Evolutionary conservation across 257 asterid species (phyloP).

Genomic region (Petrea volubilis): DNA sequence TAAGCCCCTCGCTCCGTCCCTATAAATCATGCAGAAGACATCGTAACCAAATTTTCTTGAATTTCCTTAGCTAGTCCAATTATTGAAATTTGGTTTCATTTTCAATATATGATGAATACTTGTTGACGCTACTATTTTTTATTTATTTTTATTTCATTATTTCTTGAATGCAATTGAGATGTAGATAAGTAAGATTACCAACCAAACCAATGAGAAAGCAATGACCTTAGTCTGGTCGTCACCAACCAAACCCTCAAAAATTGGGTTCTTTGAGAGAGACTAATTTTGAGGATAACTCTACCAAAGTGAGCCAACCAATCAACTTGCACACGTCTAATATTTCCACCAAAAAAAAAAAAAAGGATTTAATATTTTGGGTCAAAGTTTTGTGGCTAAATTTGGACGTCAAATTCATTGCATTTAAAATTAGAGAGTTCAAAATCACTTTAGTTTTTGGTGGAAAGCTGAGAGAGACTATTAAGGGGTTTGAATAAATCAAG

Average conservation of each 20-base stretch:
- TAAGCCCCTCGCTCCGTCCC: too few species aligned
- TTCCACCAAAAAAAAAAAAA: too few species aligned
- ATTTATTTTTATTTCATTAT: background rate
- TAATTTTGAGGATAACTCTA: slow-evolving; percentile 7
- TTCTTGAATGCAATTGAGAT: background rate
- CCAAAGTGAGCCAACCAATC: slow-evolving; percentile 35
- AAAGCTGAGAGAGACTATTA: background rate
- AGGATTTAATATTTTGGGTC: background rate
- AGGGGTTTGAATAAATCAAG: slow-evolving; percentile 17
- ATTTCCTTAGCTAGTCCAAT: background rate
- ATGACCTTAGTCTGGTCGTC: slow-evolving; percentile 19
- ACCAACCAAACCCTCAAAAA: slow-evolving; percentile 35
- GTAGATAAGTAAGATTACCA: slow-evolving; percentile 26
- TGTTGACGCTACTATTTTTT: background rate
- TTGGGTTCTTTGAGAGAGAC: slow-evolving; percentile 12
- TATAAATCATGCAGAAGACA: background rate
- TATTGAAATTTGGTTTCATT: background rate
- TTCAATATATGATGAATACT: background rate
- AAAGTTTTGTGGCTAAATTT: slow-evolving; percentile 23
- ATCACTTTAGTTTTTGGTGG: background rate
- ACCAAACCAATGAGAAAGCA: slow-evolving; percentile 42
- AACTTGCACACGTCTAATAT: slow-evolving; percentile 27
- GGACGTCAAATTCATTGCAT: background rate
- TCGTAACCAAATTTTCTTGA: background rate
- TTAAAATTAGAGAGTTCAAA: background rate